Percentiles rank a stretch among this genome's conserved stretches.
Evolutionary conservation across 2,329 filamentous ascomycete species (phyloP).

Genomic region (Pseudogymnoascus sp.): DNA sequence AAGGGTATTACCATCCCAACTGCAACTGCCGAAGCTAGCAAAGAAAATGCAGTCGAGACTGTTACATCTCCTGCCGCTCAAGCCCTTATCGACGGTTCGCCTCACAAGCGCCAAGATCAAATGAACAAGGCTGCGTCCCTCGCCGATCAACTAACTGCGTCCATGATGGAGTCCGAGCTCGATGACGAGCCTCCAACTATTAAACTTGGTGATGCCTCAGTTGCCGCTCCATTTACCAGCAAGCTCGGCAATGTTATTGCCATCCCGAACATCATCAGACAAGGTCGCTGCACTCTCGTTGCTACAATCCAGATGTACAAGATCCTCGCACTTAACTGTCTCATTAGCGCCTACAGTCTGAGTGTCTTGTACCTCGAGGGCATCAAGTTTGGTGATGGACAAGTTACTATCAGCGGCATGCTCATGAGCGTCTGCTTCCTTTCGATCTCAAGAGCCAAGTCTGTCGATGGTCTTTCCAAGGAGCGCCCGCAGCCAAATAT

Average conservation of each 20-base stretch:
- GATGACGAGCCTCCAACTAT: slow-evolving; percentile 88
- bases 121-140: slow-evolving; percentile 68
- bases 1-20: slow-evolving; percentile 56
- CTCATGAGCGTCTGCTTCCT: slow-evolving; percentile 99
- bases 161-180: slow-evolving; percentile 85
- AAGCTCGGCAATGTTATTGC: slow-evolving; percentile 96
- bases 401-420: slow-evolving; percentile 98
- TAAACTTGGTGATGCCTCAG: slow-evolving; percentile 94
- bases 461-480: slow-evolving; percentile 91
- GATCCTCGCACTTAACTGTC: slow-evolving; percentile 93
- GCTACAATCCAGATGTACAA: slow-evolving; percentile 99
- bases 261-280: slow-evolving; percentile 95
- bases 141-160: slow-evolving; percentile 77
- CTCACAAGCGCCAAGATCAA: slow-evolving; percentile 53
- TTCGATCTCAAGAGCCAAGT: slow-evolving; percentile 94
- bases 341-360: slow-evolving; percentile 95
- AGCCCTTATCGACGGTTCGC: slow-evolving; percentile 45
- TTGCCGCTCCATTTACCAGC: slow-evolving; percentile 94
- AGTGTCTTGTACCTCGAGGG: slow-evolving; percentile 95
- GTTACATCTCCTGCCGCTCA: slow-evolving; percentile 61
- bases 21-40: slow-evolving; percentile 48
- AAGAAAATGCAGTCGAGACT: slow-evolving; percentile 51
- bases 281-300: slow-evolving; percentile 93
- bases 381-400: slow-evolving; percentile 97
- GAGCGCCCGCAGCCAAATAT: slow-evolving; percentile 98